Base-by-base conservation (phyloP, 495 filamentous ascomycete species). In the Saxophila tyrrhenica region DNA sequence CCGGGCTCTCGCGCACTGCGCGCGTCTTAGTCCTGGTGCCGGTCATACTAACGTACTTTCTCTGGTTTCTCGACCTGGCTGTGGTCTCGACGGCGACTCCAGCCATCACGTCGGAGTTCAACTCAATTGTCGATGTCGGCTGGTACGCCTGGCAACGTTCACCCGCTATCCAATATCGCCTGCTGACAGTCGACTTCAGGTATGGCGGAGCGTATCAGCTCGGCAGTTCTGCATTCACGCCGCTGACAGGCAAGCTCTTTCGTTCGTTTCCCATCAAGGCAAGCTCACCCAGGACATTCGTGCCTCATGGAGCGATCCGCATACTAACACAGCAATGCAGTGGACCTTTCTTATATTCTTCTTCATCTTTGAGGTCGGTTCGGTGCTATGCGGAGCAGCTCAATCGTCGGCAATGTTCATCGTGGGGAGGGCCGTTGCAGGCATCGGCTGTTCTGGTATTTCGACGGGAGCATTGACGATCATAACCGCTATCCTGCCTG, bases 141-240 rank as follows among this genome's bases (percentile, higher is more conserved):
- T 69, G 66, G 66, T 68, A 68, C 48, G 62, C 63, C 55, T 47
- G 47, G 50, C 17, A 23, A 23, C 46, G 25, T 23, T 39, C 43
- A 41, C 46, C n/a, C 13, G 13, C 19, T 15, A 2, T 39, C 17
- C 35, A 22, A 11, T 21, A n/a, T 23, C 39, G 15, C 32, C 22
- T 24, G 46, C 44, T 46, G 24, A 59, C 25, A 53, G 44, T 38
- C 9, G 51, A 39, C 17, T 41, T 20, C 17, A 51, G 62, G 64
- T 68, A 68, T 51, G 63, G 57, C 5, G 60, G 65, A 19, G 65
- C 64, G 29, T 67, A 69, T 48, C 65, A 64, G 42, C 64, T 66
- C 50, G 61, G 44, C 39, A 60, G 57, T 32, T 57, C 59, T 39
- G 62, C 64, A 5, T 54, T 69, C 25, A 63, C 64, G 52, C 66